Evolutionary conservation across 768 basidiomycete genomes (phyloP).

Genomic region (Lactarius akahatsu): DNA sequence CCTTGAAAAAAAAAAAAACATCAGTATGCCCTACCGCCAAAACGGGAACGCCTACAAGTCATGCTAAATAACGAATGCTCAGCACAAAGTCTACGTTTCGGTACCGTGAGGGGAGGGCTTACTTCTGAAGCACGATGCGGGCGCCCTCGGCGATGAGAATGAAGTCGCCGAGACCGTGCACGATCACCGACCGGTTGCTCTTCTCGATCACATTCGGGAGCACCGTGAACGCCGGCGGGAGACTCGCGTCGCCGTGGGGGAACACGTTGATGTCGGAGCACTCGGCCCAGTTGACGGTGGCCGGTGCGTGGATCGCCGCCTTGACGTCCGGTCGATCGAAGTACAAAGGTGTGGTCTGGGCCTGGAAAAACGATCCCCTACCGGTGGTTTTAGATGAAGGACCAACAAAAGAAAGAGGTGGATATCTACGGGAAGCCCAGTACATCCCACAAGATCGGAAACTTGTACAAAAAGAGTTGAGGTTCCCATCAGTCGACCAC

Average conservation of each 20-base stretch:
- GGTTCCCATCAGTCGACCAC: not conserved
- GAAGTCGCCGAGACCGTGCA: slow-evolving; percentile 74
- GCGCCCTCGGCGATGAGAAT: slow-evolving; percentile 69
- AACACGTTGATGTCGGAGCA: slow-evolving; percentile 64
- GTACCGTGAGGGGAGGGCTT: slow-evolving; percentile 17
- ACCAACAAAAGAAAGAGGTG: not conserved
- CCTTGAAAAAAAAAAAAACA: slow-evolving; percentile 47
- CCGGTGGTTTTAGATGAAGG: not conserved
- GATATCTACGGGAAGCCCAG: slow-evolving; percentile 69
- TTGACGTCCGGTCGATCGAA: slow-evolving; percentile 71
- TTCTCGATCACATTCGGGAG: slow-evolving; percentile 77
- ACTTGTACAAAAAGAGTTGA: too few relatives aligned
- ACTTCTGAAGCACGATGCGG: slow-evolving; percentile 42
- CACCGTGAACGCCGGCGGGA: slow-evolving; percentile 61
- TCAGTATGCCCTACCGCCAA: not conserved
- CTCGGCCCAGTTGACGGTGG: slow-evolving; percentile 58
- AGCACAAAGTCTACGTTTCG: not conserved
- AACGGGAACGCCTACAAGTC: slow-evolving; percentile 19
- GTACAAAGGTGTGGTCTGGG: slow-evolving; percentile 60
- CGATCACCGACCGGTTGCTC: slow-evolving; percentile 63
- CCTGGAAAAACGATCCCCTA: slow-evolving; percentile 55
- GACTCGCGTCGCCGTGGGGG: slow-evolving; percentile 57
- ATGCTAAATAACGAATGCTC: slow-evolving; percentile 12
- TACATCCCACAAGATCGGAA: slow-evolving; percentile 68
- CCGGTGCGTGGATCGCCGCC: slow-evolving; percentile 67